These are phyloP conservation scores for Fusarium mangiferae DNA, from an alignment of 2,329 filamentous ascomycete species.

Conservation along the genomic window DNA sequence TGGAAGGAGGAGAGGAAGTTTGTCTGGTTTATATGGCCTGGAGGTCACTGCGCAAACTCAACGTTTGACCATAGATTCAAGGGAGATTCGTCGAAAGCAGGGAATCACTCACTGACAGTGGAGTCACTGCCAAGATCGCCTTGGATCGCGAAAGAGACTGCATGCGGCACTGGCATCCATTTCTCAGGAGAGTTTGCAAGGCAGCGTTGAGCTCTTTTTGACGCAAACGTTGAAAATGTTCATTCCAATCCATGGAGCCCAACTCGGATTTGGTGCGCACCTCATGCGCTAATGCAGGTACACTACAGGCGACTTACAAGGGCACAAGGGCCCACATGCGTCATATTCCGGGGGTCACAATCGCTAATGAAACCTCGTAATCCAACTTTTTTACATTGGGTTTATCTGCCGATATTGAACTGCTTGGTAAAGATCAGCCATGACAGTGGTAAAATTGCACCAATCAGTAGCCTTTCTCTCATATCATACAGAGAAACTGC, in stretches of 20 bases:
- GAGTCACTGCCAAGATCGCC: slow-evolving; percentile 7
- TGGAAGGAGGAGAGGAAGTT: background rate
- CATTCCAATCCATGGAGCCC: background rate
- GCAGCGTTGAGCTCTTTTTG: background rate
- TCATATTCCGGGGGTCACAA: slow-evolving; percentile 27
- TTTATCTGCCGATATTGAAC: slow-evolving; percentile 4
- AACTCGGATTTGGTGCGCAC: background rate
- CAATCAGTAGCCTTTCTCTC: background rate
- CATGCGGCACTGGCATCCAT: background rate
- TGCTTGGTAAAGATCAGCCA: background rate
- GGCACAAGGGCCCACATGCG: slow-evolving; percentile 14
- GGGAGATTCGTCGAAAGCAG: background rate
- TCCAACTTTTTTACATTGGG: background rate
- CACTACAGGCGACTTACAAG: background rate
- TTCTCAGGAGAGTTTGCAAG: background rate
- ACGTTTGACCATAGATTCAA: background rate
- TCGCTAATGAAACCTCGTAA: slow-evolving; percentile 24
- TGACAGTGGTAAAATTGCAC: background rate
- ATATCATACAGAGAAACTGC: too few species aligned
- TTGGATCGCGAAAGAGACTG: background rate
- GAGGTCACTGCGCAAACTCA: background rate
- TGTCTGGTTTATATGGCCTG: slow-evolving; percentile 10
- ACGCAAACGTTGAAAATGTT: background rate
- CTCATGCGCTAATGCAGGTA: slow-evolving; percentile 30
- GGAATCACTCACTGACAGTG: background rate